phyloP scores from a whole-genome alignment of 1,284 basidiomycete species.

The Volvariella volvacea region DNA sequence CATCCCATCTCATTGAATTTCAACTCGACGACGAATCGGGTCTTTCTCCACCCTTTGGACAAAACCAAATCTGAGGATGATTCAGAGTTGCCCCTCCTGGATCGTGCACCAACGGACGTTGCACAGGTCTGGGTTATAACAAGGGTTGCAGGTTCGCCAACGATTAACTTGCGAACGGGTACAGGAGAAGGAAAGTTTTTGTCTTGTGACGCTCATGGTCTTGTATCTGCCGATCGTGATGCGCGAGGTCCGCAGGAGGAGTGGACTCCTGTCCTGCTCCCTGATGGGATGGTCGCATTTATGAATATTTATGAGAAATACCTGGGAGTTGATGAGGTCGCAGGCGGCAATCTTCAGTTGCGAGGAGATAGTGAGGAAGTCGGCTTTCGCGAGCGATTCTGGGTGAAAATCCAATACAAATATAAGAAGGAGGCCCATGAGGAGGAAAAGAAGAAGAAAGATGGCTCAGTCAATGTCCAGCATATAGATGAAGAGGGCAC shows the following conservation, averaged over 20 bases:
- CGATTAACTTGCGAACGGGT: conserved; percentile 77
- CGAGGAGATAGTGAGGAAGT: conserved; percentile 79
- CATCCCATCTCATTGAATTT: conserved; percentile 69
- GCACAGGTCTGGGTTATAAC: conserved; percentile 85
- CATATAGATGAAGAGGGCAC: conserved; percentile 62
- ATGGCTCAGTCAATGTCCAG: conserved; percentile 45
- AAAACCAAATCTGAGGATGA: conserved; percentile 49
- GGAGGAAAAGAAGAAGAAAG: conserved; percentile 74
- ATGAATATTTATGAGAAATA: conserved; percentile 84
- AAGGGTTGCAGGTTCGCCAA: conserved; percentile 71
- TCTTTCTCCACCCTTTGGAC: conserved; percentile 57
- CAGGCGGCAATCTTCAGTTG: conserved; percentile 70
- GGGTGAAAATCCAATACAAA: conserved; percentile 86
- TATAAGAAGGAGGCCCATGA: conserved; percentile 84
- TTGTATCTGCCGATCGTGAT: conserved; percentile 76
- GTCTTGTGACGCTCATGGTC: conserved; percentile 76
- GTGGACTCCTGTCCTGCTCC: conserved; percentile 73
- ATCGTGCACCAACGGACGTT: conserved; percentile 70
- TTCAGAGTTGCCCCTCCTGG: conserved; percentile 39
- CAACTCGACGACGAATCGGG: conserved; percentile 69
- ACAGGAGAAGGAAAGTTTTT: conserved; percentile 84
- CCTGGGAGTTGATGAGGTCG: conserved; percentile 74
- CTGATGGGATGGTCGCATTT: conserved; percentile 77
- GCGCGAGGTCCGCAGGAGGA: conserved; percentile 84
- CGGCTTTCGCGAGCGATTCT: conserved; percentile 77